Conservation (phyloP, 345 rosid genomes). For the Gossypium longicalyx region DNA sequence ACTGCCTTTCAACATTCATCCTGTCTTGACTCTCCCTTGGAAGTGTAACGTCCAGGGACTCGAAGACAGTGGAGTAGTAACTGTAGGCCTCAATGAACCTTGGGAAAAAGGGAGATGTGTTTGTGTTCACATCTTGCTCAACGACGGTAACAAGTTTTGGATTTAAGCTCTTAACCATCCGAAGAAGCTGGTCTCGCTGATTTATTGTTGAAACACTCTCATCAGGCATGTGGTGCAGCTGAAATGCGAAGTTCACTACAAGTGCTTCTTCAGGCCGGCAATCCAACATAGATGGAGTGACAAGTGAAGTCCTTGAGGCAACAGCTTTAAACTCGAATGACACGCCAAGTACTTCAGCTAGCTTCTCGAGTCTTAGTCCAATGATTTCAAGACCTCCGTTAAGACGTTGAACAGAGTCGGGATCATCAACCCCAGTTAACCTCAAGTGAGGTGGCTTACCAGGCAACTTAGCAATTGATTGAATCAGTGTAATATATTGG, state of each 20-base stretch:
- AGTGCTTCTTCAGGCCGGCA: slow-evolving; percentile 67
- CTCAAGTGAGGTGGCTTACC: slow-evolving; percentile 57
- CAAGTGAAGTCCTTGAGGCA: slow-evolving; percentile 62
- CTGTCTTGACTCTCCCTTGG: slow-evolving; percentile 94
- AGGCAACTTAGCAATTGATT: slow-evolving; percentile 44
- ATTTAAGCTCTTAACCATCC: slow-evolving; percentile 76
- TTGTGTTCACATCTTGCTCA: slow-evolving; percentile 90
- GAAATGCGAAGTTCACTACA: slow-evolving; percentile 89
- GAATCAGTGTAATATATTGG: slow-evolving; percentile 86
- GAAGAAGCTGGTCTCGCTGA: slow-evolving; percentile 85
- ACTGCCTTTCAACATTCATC: slow-evolving; percentile 91
- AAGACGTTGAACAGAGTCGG: slow-evolving; percentile 87
- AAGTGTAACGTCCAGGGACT: slow-evolving; percentile 84
- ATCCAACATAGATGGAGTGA: slow-evolving; percentile 67
- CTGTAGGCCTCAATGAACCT: slow-evolving; percentile 82
- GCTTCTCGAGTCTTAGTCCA: slow-evolving; percentile 77
- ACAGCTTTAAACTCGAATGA: slow-evolving; percentile 70
- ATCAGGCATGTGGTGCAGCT: slow-evolving; percentile 99
- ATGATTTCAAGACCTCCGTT: slow-evolving; percentile 69
- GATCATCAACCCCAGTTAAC: slow-evolving; percentile 92
- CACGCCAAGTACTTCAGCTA: slow-evolving; percentile 57
- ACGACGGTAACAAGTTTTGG: slow-evolving; percentile 93
- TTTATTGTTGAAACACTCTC: slow-evolving; percentile 93
- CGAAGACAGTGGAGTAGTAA: slow-evolving; percentile 86
- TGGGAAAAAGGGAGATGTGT: slow-evolving; percentile 79